Base-by-base conservation (phyloP, 2,329 filamentous ascomycete species). In the Chrysoporthe austroafricana region DNA sequence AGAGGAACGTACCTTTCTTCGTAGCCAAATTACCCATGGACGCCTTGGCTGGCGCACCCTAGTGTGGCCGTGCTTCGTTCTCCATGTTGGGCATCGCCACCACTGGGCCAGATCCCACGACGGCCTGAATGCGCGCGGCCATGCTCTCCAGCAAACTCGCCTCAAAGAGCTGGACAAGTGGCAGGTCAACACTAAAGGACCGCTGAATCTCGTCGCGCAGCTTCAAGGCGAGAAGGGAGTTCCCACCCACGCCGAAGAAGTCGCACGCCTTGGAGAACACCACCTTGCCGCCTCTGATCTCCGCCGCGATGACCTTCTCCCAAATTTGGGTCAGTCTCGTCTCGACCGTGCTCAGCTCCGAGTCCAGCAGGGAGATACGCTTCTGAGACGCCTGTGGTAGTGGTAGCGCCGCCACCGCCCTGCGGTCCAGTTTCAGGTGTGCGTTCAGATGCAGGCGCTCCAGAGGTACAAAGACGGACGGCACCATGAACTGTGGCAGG, bases 201-300 rank as follows among this genome's bases (percentile, higher is more conserved):
- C 75, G 60, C 4, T 72, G 70, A 42, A 86, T 77, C 0, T 64
- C 63, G 0, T 71, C 61, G 52, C 80, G 78, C 0, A 86, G 74
- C 5, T 74, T 70, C 4, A 83, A 71, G 1, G 82, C 68, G 0
- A 79, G 73, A 1, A 83, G 65, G 0, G 81, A 83, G 67, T 76
- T 81, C 4, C 81, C 82, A 2, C 81, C 81, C 1, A 77, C 68
- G 0, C 67, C 65, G 71, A 82, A 83, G 71, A 84, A 83, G 72
- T 81, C 76, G 1, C 80, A 58, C 26, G n/a, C 4, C 16, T 39
- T 39, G 13, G 21, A 11, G 4, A 57, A 18, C 18, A 36, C 21
- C 1, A 21, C 9, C 7, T 13, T 21, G 13, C 13, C 18, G 34
- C 13, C 26, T 21, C n/a, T 18, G n/a, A 42, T 34, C 26, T n/a